Base-by-base conservation (phyloP, 2,329 filamentous ascomycete species). In the Catunica adiposa region DNA sequence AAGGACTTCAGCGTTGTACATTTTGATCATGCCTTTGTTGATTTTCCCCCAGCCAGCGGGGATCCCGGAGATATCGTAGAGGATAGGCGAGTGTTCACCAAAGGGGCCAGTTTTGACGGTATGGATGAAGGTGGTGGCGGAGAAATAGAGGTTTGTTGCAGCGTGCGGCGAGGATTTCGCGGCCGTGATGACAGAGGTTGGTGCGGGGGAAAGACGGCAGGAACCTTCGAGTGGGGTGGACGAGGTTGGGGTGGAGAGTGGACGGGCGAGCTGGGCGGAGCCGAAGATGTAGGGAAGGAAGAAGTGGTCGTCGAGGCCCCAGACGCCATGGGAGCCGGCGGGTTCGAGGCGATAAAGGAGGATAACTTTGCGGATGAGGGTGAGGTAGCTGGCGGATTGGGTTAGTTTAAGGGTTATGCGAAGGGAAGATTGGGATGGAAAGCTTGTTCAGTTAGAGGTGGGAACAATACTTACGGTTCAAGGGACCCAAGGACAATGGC, bases 31-130 rank as follows among this genome's bases (percentile, higher is more conserved):
- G 53, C 92, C 92, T 73, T 89, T 89, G 69, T 98, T 60, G 64
- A 98, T 95, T 73, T 98, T 98, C 37, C 86, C 92, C 92, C 92
- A 98, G n/a, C 92, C 86, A 56, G 84, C 83, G 61, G 80, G 81
- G 60, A 98, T 85, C 9, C 92, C 92, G 0, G 88, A 94, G 44
- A 98, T 88, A 67, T 98, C 89, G 66, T 84, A 98, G 11, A 98
- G 71, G 61, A 95, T 90, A 0, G 90, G 90, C 61, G 88, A 95
- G 66, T 98, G 90, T 63, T 90, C 86, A 89, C 92, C 97, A 66
- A 98, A 98, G 0, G 92, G 90, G 0, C 92, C 92, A 60, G 77
- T 89, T 66, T 98, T 98, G 51, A 98, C 92, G 64, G 95, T 89
- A 67, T 95, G 86, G 66, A 98, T 97, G 73, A 98, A 98, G 8